Base-by-base conservation (phyloP, 2,329 filamentous ascomycete genomes). In the Seiridium cupressi region DNA sequence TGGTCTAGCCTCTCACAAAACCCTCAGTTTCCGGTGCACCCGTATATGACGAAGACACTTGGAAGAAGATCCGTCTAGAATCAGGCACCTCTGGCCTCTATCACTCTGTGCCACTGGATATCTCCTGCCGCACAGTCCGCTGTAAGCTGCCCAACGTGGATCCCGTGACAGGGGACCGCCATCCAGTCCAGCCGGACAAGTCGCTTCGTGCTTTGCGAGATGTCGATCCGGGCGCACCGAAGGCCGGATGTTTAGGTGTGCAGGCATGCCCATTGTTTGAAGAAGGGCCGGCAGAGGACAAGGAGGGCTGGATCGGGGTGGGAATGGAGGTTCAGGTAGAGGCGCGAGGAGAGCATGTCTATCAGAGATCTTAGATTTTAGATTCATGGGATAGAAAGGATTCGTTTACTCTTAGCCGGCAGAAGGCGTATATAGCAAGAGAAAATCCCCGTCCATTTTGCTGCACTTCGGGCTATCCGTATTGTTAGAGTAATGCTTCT, bases 131-230 rank as follows among this genome's bases (percentile, higher is more conserved):
- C 36, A 90, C 88, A 1, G 85, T 87, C 0, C 81, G 89, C 58
- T 92, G 89, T 75, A 89, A 87, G 66, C 72, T 92, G 65, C 89
- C 89, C 26, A 92, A 92, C 65, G 86, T 91, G 1, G 81, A 91
- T 70, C 88, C 82, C 0, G 76, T 77, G 18, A 86, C 78, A 5
- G 89, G 83, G n/a, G 68, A 80, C 44, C 79, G 80, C 31, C 84
- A 89, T 68, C 69, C 71, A 31, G 70, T 73, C 36, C 82, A 89
- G 72, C 85, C 88, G 0, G 84, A 87, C 67, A 77, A 74, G 57
- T 84, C 87, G 0, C 74, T 90, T 61, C 77, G 85, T 40, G 80
- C 80, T 62, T 81, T 82, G 64, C 80, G 88, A 10, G 77, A 84
- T 8, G 83, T 90, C 32, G 88, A 90, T 69, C 73, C 79, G 26